phyloP scores from a whole-genome alignment of 805 yeast species.

The Yarrowia sp. region DNA sequence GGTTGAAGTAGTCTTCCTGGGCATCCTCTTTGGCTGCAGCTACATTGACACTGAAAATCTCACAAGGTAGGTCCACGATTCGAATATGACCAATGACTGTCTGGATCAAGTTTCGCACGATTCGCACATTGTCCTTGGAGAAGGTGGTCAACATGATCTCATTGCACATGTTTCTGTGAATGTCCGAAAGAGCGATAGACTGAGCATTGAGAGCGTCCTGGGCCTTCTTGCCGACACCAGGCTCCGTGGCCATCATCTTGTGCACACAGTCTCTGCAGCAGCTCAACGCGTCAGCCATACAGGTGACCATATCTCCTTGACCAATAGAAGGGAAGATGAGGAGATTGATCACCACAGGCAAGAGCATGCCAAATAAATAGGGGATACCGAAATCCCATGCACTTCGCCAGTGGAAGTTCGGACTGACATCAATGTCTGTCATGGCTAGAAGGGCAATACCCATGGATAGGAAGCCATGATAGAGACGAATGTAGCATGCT shows the following conservation, averaged over 20 bases:
- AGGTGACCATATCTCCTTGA: conserved; percentile 45
- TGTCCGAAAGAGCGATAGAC: conserved; percentile 52
- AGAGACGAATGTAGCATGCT: conserved; percentile 53
- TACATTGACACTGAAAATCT: conserved; percentile 21
- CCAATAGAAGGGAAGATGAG: conserved; percentile 55
- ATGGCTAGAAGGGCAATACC: conserved; percentile 50
- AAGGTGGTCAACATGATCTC: conserved; percentile 53
- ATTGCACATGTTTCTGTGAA: conserved; percentile 55
- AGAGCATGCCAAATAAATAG: conserved; percentile 54
- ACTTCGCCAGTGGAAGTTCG: conserved; percentile 41
- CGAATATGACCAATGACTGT: conserved; percentile 53
- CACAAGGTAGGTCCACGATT: conserved; percentile 50
- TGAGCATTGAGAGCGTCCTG: conserved; percentile 50
- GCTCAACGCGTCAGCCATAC: conserved; percentile 40
- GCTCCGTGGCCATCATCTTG: conserved; percentile 40
- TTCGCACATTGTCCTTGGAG: conserved; percentile 49
- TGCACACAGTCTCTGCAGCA: conserved; percentile 26
- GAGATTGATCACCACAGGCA: conserved; percentile 52
- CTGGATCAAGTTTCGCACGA: conserved; percentile 56
- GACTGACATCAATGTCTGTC: conserved; percentile 47
- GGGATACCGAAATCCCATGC: conserved; percentile 55
- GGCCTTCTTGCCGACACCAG: conserved; percentile 42
- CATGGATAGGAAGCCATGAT: conserved; percentile 48
- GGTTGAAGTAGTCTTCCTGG: conserved; percentile 34
- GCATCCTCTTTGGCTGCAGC: not conserved